phyloP scores from a whole-genome alignment of 2,329 filamentous ascomycete species.

The Sarocladium kiliense region DNA sequence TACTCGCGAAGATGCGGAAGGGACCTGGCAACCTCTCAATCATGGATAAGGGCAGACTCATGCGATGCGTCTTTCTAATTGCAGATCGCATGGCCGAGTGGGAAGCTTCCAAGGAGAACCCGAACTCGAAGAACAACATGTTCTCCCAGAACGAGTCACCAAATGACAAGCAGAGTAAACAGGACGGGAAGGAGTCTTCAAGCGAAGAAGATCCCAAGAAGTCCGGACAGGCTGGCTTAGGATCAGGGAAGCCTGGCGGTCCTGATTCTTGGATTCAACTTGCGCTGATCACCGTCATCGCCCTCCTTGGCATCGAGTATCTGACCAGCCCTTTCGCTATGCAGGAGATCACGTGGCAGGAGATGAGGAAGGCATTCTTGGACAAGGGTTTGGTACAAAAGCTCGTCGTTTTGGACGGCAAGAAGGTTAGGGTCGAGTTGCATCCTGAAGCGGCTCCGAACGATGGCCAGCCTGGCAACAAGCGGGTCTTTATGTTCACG shows the following conservation, averaged over 20 bases:
- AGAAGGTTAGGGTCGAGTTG: slow-evolving; percentile 71
- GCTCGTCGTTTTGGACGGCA: slow-evolving; percentile 70
- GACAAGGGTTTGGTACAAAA: slow-evolving; percentile 96
- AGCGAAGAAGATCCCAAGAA: not conserved
- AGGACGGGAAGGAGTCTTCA: slow-evolving; percentile 7
- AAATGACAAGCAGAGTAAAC: not conserved
- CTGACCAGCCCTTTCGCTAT: slow-evolving; percentile 2
- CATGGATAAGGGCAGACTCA: slow-evolving; percentile 30
- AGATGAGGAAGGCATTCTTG: slow-evolving; percentile 87
- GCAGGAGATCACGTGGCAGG: slow-evolving; percentile 91
- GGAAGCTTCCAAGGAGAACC: slow-evolving; percentile 12
- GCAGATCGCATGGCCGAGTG: slow-evolving; percentile 29
- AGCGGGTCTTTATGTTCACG: slow-evolving; percentile 72
- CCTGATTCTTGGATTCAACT: slow-evolving; percentile 6
- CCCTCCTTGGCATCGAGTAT: not conserved
- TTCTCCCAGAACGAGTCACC: slow-evolving; percentile 2
- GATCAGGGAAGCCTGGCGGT: not conserved
- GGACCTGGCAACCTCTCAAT: slow-evolving; percentile 48
- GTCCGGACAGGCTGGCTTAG: not conserved
- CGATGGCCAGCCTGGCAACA: slow-evolving; percentile 16
- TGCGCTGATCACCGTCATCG: not conserved
- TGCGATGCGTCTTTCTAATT: slow-evolving; percentile 31
- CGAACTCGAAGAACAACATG: not conserved
- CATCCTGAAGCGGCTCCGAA: slow-evolving; percentile 59
- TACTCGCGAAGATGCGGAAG: slow-evolving; percentile 48